phyloP scores from a whole-genome alignment of 139 green algal genomes.

The Ettlia oleoabundans region DNA sequence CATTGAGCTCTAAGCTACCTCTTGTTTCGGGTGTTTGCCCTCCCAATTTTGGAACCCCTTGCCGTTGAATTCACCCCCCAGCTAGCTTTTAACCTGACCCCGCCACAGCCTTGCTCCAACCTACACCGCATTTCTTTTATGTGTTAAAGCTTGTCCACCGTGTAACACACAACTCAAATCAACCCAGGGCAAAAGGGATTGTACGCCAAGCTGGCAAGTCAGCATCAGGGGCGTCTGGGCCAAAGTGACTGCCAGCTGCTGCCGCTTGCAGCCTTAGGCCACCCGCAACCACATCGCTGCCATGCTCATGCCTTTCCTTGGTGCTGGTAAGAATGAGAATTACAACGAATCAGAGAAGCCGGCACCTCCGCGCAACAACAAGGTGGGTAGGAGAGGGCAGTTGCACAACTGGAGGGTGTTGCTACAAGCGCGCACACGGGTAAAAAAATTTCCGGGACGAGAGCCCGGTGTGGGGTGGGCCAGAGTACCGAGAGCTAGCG shows the following conservation, averaged over 20 bases:
- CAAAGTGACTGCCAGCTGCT: too few relatives aligned
- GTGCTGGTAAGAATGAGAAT: not conserved
- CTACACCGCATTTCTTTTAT: too few relatives aligned
- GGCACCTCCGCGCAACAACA: not conserved
- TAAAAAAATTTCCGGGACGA: not conserved
- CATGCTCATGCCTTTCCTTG: too few relatives aligned
- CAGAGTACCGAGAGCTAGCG: not conserved
- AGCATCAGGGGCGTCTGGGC: too few relatives aligned
- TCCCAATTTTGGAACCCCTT: not conserved
- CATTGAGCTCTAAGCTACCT: not conserved
- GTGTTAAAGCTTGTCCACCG: too few relatives aligned
- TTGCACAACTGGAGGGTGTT: not conserved
- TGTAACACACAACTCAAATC: too few relatives aligned
- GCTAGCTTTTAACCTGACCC: not conserved
- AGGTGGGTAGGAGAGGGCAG: not conserved
- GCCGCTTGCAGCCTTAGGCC: too few relatives aligned
- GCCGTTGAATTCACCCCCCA: not conserved
- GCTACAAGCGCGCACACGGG: not conserved
- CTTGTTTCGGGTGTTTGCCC: not conserved
- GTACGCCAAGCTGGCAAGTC: too few relatives aligned
- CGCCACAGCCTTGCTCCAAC: too few relatives aligned
- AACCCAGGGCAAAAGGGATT: too few relatives aligned
- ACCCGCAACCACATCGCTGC: too few relatives aligned
- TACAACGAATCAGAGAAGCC: not conserved
- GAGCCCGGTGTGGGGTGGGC: not conserved